These are phyloP conservation scores for Bipolaris gigantea DNA, from an alignment of 2,329 filamentous ascomycete species.

Conservation along the genomic window DNA sequence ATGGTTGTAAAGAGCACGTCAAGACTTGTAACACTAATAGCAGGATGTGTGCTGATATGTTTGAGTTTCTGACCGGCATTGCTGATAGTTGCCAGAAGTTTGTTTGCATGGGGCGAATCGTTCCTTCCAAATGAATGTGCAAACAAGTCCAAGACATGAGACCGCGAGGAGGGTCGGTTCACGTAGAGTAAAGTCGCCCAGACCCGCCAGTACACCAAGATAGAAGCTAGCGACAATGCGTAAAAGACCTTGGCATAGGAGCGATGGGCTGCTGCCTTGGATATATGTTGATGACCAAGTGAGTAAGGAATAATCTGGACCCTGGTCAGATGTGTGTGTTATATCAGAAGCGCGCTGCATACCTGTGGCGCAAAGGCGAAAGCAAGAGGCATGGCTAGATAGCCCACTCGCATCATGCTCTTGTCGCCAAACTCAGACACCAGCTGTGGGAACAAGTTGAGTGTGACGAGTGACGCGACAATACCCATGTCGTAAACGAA, in stretches of 20 bases:
- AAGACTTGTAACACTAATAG: conserved; percentile 59
- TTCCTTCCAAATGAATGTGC: conserved; percentile 50
- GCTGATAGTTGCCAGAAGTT: conserved; percentile 31
- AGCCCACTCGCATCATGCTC: conserved; percentile 29
- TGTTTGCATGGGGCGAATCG: conserved; percentile 41
- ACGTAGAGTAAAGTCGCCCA: conserved; percentile 50
- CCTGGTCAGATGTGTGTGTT: conserved; percentile 11
- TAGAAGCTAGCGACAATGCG: conserved; percentile 49
- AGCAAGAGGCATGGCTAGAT: conserved; percentile 37
- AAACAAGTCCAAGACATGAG: conserved; percentile 40
- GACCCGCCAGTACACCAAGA: conserved; percentile 52
- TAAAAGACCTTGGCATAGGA: conserved; percentile 54
- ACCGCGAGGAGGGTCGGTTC: conserved; percentile 53
- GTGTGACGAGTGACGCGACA: conserved; percentile 52
- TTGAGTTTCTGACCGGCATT: conserved; percentile 47
- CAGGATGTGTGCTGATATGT: conserved; percentile 59
- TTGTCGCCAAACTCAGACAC: conserved; percentile 26
- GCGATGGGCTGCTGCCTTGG: conserved; percentile 45
- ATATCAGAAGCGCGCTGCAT: background rate
- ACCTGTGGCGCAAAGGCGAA: conserved; percentile 43
- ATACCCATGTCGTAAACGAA: conserved; percentile 46
- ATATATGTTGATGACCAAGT: conserved; percentile 53
- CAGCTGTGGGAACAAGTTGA: conserved; percentile 44
- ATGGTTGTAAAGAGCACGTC: conserved; percentile 61
- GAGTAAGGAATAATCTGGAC: conserved; percentile 48